Evolutionary conservation across 2,329 filamentous ascomycete species (phyloP).

Genomic region (Chaetomium sp.): DNA sequence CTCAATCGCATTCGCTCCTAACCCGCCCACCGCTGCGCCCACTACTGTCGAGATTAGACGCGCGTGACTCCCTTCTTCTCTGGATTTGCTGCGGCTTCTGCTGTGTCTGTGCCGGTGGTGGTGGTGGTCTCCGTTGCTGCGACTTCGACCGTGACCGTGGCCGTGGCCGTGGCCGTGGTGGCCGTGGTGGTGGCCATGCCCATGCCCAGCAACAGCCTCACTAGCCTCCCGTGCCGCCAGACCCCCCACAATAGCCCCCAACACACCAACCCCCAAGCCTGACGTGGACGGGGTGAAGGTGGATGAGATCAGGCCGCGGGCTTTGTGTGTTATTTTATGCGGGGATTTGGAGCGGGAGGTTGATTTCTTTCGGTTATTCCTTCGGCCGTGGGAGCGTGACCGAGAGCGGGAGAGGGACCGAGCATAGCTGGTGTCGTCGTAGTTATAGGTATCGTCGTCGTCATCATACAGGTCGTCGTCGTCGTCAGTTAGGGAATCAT

Average conservation of each 20-base stretch:
- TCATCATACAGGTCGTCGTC: background rate
- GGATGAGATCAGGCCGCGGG: conserved; percentile 36
- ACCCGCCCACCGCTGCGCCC: conserved; percentile 48
- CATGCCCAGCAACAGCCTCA: conserved; percentile 28
- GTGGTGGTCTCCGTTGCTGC: conserved; percentile 27
- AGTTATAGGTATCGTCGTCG: background rate
- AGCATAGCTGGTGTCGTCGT: background rate
- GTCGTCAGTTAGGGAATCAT: background rate
- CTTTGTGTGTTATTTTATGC: conserved; percentile 24
- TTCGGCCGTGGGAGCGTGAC: too few species aligned
- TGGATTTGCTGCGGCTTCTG: too few species aligned
- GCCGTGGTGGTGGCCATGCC: background rate
- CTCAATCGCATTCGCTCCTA: conserved; percentile 47
- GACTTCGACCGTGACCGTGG: conserved; percentile 16
- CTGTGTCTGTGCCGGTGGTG: conserved; percentile 23
- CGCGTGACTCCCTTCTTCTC: too few species aligned
- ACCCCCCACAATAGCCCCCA: conserved; percentile 50
- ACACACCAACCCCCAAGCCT: conserved; percentile 44
- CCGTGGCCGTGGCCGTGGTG: background rate
- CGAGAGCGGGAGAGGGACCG: background rate
- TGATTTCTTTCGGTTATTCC: too few species aligned
- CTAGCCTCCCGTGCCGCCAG: conserved; percentile 43
- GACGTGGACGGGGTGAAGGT: conserved; percentile 43
- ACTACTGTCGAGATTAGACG: conserved; percentile 42
- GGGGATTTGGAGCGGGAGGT: background rate